These are phyloP conservation scores for Batkoa obscura DNA, from an alignment of 371 early-diverging fungal genomes.

Conservation along the genomic window DNA sequence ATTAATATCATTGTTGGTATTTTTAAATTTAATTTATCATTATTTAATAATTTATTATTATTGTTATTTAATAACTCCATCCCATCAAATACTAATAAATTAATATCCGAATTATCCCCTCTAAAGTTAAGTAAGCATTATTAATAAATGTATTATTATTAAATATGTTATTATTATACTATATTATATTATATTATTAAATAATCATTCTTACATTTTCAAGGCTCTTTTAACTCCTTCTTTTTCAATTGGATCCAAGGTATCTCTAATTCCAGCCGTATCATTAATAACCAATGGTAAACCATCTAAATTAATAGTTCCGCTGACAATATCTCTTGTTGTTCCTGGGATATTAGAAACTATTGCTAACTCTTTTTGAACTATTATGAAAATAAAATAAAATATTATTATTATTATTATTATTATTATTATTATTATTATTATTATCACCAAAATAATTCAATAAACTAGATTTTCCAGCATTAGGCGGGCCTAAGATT, in stretches of 20 bases:
- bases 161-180: not conserved
- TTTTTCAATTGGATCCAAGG: constrained; percentile 40
- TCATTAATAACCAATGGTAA: constrained; percentile 55
- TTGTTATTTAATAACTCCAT: not conserved
- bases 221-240: constrained; percentile 51
- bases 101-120: not conserved
- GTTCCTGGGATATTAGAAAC: constrained; percentile 65
- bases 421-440: constrained; percentile 9
- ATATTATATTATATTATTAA: not conserved
- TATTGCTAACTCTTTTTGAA: constrained; percentile 54
- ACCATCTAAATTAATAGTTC: constrained; percentile 48
- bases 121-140: not conserved
- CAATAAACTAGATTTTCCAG: constrained; percentile 59
- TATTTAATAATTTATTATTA: constrained; percentile 5
- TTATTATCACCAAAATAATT: constrained; percentile 50
- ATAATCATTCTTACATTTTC: constrained; percentile 2
- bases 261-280: constrained; percentile 52
- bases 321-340: constrained; percentile 60
- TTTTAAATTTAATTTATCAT: no score
- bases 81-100: constrained; percentile 1
- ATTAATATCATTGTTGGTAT: no score
- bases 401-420: not conserved
- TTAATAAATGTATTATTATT: no score
- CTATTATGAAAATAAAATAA: constrained; percentile 13
- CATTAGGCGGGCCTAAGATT: constrained; percentile 63